Base-by-base conservation (phyloP, 768 basidiomycete genomes). In the Pisolithus orientalis region DNA sequence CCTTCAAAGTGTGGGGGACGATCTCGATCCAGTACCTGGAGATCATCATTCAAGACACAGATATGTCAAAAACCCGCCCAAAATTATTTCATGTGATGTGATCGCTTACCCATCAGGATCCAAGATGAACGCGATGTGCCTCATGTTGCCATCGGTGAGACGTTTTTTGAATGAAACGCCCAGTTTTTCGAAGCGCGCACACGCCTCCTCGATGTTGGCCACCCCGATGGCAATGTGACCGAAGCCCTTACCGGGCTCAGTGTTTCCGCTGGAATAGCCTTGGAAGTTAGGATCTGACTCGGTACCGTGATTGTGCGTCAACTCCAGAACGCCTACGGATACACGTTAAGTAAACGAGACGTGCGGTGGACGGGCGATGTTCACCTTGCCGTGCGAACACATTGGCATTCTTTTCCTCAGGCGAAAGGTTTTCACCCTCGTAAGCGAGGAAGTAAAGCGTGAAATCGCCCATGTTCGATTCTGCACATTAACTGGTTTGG, bases 151-250 rank as follows among this genome's bases (percentile, higher is more conserved):
- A 51, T 95, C 94, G 1, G 77, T 80, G 14, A 83, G 84, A 57
- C 78, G 79, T 75, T 96, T 97, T 78, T 92, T 87, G 77, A 95
- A 97, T 27, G 72, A 67, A 24, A 95, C 93, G 1, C 84, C 84
- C 9, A 90, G 76, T 50, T 72, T 71, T 58, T 94, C 91, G 54
- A 99, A 88, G 27, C 91, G 79, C 46, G 78, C 85, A 55, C 91
- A 94, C 6, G 94, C 88, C 56, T 75, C 79, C 58, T 92, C 79
- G 60, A 98, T 76, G 64, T 96, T 78, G 57, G 87, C 85, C 32
- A 93, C 90, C 5, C 84, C 75, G 65, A 96, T 82, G 53, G 88
- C 89, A 60, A 94, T 91, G 69, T 96, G 94, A 0, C 94, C 92
- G 62, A 93, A 94, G 16, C 67, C 81, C 51, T 75, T 76, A 28